Evolutionary conservation across 371 early-diverging fungal species (phyloP), one percentile per base, ranked within the genome.

Genomic region (Lichtheimia ramosa): DNA sequence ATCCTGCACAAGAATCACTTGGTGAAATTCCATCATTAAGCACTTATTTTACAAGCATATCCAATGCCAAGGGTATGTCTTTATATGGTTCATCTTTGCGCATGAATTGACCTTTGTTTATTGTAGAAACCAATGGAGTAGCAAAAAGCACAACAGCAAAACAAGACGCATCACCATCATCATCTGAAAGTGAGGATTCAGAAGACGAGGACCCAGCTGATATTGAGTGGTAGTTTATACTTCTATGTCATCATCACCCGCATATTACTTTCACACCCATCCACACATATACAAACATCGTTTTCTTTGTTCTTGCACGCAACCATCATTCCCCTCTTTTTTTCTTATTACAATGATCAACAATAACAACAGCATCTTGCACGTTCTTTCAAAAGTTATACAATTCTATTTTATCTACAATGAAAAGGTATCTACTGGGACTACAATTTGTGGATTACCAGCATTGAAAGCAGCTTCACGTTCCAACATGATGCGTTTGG

Each of bases 161-260:
- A 53, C 46, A 61, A n/a, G 25, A 51, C 1, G 53, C 43, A 40
- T 24, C 69, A 46, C 66, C 69, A 43, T 69, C 71, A 25, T 62
- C 61, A 25, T 65, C 66, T 18, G 65, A 66, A 24, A 66, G 63
- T 55, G 63, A 62, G 18, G 68, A 71, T 16, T 66, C 66, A 0
- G 71, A 75, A 5, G 74, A 72, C 42, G 77, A 72, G 53, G 77
- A 76, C 27, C 72, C 72, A 48, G 60, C 69, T 34, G 66, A 76
- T 10, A 76, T 76, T 40, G 77, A 68, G 34, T 76, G 77, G 77
- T 76, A 71, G 54, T 48, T n/a, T 16, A 34, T 48, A 48, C 21
- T 52, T 25, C n/a, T 10, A 24, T 25, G 13, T 53, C 27, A 39
- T 39, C 20, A 53, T 18, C 39, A 24, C 23, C 12, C 50, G 23